Evolutionary conservation across 768 basidiomycete genomes (phyloP), one percentile per base, ranked within the genome.

Genomic region (Auriscalpium vulgare): DNA sequence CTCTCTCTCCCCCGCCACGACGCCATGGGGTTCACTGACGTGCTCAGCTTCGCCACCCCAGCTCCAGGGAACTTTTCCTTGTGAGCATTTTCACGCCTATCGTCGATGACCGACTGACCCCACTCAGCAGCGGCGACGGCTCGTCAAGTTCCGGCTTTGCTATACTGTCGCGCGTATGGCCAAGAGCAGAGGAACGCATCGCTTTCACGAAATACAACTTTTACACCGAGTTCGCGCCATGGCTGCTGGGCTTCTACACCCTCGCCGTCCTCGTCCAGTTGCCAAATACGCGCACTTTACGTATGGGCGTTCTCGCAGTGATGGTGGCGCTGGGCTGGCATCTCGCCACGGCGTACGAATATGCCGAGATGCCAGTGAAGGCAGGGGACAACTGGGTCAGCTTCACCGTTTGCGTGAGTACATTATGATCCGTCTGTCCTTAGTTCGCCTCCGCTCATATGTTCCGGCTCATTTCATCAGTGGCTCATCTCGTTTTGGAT

Each of bases 191-290:
- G 14, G 45, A 53, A 23, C 60, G 57, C 37, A 36, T 48, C 10
- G 53, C 53, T 8, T 40, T 46, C 14, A 56, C 57, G 10, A 50
- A 35, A 34, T 9, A 4, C 35, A 53, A 53, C 36, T 50, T 73
- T 60, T 61, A 64, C 35, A 69, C 70, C 10, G 67, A 72, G 50
- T 57, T 81, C 36, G 23, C 77, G 14, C 79, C 78, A 1, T 66
- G 74, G 14, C 19, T 79, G 1, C 54, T 77, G 21, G 70, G 70
- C 56, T 81, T 78, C 66, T 81, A 79, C 69, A 67, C 62, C 10
- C 78, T 78, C 53, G 82, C 82, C 11, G 65, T 81, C 37, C 72
- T 85, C 50, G 78, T 83, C 8, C 69, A 80, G 40, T 63, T 76
- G 13, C 78, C 78, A 0, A 67, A 66, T 36, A 81, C 82, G 1